Base-by-base conservation (phyloP, 495 filamentous ascomycete species). In the Neurospora sp. region DNA sequence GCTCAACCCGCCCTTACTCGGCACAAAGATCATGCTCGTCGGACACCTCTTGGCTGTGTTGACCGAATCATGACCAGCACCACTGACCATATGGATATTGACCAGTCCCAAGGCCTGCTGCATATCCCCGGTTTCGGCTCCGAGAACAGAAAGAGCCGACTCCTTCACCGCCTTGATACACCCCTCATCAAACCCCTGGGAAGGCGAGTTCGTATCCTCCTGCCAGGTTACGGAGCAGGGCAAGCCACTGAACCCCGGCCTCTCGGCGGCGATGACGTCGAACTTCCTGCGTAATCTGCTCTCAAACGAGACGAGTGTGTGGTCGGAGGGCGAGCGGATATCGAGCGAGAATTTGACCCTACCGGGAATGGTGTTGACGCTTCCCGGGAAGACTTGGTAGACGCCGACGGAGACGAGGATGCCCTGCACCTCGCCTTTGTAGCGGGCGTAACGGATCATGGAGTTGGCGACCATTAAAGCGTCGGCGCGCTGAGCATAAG, bases 301-400 rank as follows among this genome's bases (percentile, higher is more conserved):
- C 75, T 90, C 88, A n/a, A 93, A 81, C 35, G 80, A 77, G 9
- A 84, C 81, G 4, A 94, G 82, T 6, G 85, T 85, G 22, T 80
- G 81, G 73, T 91, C 89, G 44, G 87, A 79, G 0, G 87, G 88
- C 0, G 89, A 86, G 22, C 93, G 89, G 65, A 94, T 86, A 75
- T 96, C 93, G 16, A 94, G 85, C 12, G 85, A 88, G 78, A 94
- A 93, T 46, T 84, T 85, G 42, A 93, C 92, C 11, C 80, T 76
- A 0, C 91, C 90, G 0, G 92, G 91, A 4, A 94, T 90, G 0
- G 92, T 94, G 79, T 94, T 94, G 20, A 91, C 91, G 72, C 85
- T 88, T 8, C 91, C 90, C 0, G 91, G 91, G 42, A 84, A 87
- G 12, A 89, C 84, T 20, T 85, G 89, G 41, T 94, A 76, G 69